A percentile compares a stretch with the other conserved stretches of the same genome.
Evolutionary conservation across 805 yeast species (phyloP).

Genomic region (Candida mattraensis): DNA sequence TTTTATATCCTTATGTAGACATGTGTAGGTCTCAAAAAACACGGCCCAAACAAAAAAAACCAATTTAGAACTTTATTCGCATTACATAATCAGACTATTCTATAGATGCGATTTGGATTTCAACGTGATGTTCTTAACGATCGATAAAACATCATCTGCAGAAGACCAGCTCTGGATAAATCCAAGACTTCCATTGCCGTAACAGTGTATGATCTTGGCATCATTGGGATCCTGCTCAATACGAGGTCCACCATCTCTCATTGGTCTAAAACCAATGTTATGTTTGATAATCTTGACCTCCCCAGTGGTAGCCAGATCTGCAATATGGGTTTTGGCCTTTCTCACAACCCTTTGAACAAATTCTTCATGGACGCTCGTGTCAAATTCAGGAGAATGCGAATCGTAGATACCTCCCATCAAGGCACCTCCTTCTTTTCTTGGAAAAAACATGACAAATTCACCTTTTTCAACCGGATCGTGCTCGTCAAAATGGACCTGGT

Average conservation of each 20-base stretch:
- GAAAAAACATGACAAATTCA: slow-evolving; percentile 60
- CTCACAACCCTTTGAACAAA: slow-evolving; percentile 48
- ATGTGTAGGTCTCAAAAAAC: too few relatives aligned
- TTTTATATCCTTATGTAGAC: too few relatives aligned
- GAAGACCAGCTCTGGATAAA: slow-evolving; percentile 67
- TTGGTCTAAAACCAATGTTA: slow-evolving; percentile 72
- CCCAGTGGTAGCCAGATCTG: slow-evolving; percentile 43
- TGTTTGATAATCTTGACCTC: slow-evolving; percentile 46
- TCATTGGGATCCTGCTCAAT: slow-evolving; percentile 35
- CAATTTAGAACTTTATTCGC: too few relatives aligned
- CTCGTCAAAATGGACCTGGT: slow-evolving; percentile 36
- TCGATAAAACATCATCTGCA: slow-evolving; percentile 41
- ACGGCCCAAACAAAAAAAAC: too few relatives aligned
- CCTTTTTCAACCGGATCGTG: slow-evolving; percentile 32
- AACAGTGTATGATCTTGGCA: slow-evolving; percentile 49
- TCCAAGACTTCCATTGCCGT: slow-evolving; percentile 74
- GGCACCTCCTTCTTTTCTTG: slow-evolving; percentile 67
- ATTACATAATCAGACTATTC: neutral
- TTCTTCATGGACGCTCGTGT: slow-evolving; percentile 39
- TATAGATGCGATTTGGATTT: too few relatives aligned
- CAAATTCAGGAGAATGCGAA: slow-evolving; percentile 20
- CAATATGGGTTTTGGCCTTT: slow-evolving; percentile 48
- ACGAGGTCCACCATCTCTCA: slow-evolving; percentile 55
- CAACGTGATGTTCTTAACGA: slow-evolving; percentile 18
- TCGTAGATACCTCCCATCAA: slow-evolving; percentile 56